Base-by-base conservation (phyloP, 148 eudicot genomes). In the Cornus florida region DNA sequence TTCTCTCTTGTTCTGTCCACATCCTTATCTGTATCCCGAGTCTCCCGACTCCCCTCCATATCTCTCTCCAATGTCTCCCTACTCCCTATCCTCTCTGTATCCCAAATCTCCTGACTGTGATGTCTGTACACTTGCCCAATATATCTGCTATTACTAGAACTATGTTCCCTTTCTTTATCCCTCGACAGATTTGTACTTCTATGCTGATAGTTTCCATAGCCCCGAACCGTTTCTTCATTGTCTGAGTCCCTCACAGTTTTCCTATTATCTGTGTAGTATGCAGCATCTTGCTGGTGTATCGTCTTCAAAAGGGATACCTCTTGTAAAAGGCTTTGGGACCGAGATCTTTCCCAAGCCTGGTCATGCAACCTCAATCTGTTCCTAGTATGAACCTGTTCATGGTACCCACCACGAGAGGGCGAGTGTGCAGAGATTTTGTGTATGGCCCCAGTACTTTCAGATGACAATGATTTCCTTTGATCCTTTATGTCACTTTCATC, bases 161-260 rank as follows among this genome's bases (percentile, higher is more conserved):
- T 35, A 35, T 78, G 81, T 79, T 87, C 93, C 83, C 84, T 82
- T 83, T 90, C 88, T 78, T 69, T 87, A 71, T 86, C 87, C 78
- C 83, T 83, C 8, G 48, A 50, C 67, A 39, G 72, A 79, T 91
- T 93, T 78, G 88, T 80, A 69, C 86, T 75, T 57, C 82, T 81
- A 69, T 72, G 80, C 75, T 77, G 78, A 48, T 86, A 79, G 71
- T 75, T 87, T 41, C 73, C 68, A 70, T 71, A 69, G 50, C 35
- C 76, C 69, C 68, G 32, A 70, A 16, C 70, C 68, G 78, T 72
- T 72, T 80, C 83, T 71, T 87, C 92, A 79, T 82, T 87, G 66
- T 83, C 87, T 9, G 82, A 74, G 68, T 81, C 90, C 66, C 77
- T 74, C 39, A 59, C 59, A 84, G 31, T 70, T 77, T 82, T 86